Evolutionary conservation across 2,329 filamentous ascomycete species (phyloP), one percentile per base, ranked within the genome.

Genomic region (Fusarium musae): DNA sequence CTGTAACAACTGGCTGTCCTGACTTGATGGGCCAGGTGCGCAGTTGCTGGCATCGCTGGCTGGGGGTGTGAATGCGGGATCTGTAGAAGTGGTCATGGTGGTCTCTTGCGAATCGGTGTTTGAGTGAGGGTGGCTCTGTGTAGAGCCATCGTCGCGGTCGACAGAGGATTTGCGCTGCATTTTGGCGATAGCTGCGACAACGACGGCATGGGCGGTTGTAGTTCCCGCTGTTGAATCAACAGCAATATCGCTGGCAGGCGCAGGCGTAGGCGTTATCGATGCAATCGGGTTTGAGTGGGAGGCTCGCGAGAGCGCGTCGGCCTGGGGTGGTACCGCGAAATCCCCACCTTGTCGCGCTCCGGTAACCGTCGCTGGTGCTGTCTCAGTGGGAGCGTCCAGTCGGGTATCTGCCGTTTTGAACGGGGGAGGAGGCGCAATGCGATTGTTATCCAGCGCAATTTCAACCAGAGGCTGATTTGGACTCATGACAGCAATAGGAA

Each of bases 1-100:
- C 67, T 87, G 87, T 21, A 88, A 82, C 53, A 91, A 78, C 75
- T 91, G 89, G 37, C 84, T 89, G 40, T 87, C 85, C 70, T 88
- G 87, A 72, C 87, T 87, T 39, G 69, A 79, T 43, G 67, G 76
- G 28, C 70, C 76, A 19, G 54, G 72, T 50, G 66, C 69, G 52
- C 74, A 76, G 54, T 71, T 69, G 13, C 76, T 74, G 17, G 60
- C 57, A 46, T 76, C 76, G 54, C 76, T 78, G 21, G 73, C 76
- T 36, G 76, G 75, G 19, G 76, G 76, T 17, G 76, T 78, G 47
- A 70, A 78, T 19, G 72, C 75, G 36, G 66, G 72, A 60, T 78
- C 76, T 53, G 76, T 78, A 15, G 73, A 66, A 53, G 47, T n/a
- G 19, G 75, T 77, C 60, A 78, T 72, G 59, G 66, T 66, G 50